phyloP scores from a whole-genome alignment of 495 filamentous ascomycete species.

The Penicillium crystallinum region DNA sequence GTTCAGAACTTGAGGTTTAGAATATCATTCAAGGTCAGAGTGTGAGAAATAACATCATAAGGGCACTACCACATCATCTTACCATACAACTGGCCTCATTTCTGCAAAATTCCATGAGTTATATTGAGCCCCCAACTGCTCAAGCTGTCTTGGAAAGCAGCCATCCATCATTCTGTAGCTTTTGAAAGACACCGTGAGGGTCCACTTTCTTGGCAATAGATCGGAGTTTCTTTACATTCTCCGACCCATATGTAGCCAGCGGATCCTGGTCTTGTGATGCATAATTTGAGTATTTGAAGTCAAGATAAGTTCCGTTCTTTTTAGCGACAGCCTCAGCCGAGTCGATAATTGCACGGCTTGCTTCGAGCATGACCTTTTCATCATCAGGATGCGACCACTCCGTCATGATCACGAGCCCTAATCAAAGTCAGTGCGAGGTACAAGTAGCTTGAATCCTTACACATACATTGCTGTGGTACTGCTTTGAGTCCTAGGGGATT shows the following conservation, averaged over 20 bases:
- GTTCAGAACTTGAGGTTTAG: no score
- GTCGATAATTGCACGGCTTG: constrained; percentile 9
- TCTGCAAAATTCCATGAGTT: no score
- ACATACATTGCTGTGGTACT: constrained; percentile 10
- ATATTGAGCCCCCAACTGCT: no score
- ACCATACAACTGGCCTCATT: no score
- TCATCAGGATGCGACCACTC: background rate
- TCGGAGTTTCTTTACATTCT: constrained; percentile 2
- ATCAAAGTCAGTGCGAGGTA: background rate
- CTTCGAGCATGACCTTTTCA: background rate
- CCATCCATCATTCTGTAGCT: background rate
- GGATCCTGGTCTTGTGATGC: constrained; percentile 10
- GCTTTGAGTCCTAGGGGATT: constrained; percentile 3
- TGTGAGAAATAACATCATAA: no score
- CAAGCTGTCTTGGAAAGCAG: background rate
- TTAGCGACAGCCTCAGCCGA: constrained; percentile 3
- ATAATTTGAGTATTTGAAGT: constrained; percentile 13
- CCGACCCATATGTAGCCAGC: constrained; percentile 5
- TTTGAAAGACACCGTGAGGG: constrained; percentile 1
- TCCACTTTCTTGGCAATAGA: background rate
- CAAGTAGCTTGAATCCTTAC: background rate
- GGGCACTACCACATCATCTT: no score
- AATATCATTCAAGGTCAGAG: no score
- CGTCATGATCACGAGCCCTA: constrained; percentile 1
- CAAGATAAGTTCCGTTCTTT: constrained; percentile 6